phyloP scores from a whole-genome alignment of 2,329 filamentous ascomycete species.

The Arachnomyces sp. region DNA sequence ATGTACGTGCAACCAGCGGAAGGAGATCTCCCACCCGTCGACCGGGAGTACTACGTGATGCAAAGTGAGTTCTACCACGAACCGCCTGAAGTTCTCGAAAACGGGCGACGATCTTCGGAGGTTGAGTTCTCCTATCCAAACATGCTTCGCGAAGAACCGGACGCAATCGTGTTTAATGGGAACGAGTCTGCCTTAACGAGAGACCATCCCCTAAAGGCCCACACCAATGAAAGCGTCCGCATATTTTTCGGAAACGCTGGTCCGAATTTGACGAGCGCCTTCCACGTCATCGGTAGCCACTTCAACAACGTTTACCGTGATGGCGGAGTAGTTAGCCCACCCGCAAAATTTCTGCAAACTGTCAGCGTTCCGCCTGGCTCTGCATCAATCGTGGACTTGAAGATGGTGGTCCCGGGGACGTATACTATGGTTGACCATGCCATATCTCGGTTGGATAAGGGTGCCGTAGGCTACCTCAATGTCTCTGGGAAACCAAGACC shows the following conservation, averaged over 20 bases:
- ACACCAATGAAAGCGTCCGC: slow-evolving; percentile 23
- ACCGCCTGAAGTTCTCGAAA: slow-evolving; percentile 24
- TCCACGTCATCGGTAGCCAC: slow-evolving; percentile 25
- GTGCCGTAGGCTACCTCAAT: slow-evolving; percentile 28
- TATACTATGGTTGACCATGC: slow-evolving; percentile 30
- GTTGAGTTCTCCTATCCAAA: slow-evolving; percentile 31
- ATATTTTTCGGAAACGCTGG: slow-evolving; percentile 31
- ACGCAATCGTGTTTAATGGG: slow-evolving; percentile 27
- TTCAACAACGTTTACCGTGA: slow-evolving; percentile 25
- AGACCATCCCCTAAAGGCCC: slow-evolving; percentile 24
- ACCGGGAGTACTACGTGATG: slow-evolving; percentile 31
- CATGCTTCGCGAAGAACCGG: slow-evolving; percentile 25
- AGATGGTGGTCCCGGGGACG: slow-evolving; percentile 25
- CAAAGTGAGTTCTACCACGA: slow-evolving; percentile 34
- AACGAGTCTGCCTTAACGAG: slow-evolving; percentile 25
- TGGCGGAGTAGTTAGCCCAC: slow-evolving; percentile 25
- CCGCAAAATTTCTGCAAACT: slow-evolving; percentile 20
- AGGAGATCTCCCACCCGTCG: slow-evolving; percentile 22
- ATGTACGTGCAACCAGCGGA: slow-evolving; percentile 30
- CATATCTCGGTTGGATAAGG: slow-evolving; percentile 29
- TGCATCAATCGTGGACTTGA: slow-evolving; percentile 25
- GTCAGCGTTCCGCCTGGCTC: slow-evolving; percentile 22
- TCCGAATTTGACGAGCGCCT: slow-evolving; percentile 27
- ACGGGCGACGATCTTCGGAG: slow-evolving; percentile 20
- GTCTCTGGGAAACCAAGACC: slow-evolving; percentile 23